phyloP scores from a whole-genome alignment of 169 alveolate species.

The Plasmodium vivax region DNA sequence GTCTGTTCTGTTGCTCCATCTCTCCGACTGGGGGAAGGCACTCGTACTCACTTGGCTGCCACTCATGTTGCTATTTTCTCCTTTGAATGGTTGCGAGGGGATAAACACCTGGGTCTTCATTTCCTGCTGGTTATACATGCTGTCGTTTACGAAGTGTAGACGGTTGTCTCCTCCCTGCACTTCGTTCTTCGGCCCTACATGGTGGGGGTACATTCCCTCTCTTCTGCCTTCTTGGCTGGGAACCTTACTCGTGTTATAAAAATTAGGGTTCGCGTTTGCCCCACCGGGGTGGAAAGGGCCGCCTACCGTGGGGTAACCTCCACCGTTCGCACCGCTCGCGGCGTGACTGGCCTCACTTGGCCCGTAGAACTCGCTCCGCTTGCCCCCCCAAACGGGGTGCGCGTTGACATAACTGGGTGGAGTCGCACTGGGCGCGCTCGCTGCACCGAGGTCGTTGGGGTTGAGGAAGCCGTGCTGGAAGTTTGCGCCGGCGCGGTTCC shows the following conservation, averaged over 20 bases:
- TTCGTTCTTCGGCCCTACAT: not conserved
- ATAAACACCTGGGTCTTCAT: not conserved
- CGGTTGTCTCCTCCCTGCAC: not conserved
- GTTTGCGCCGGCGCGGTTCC: not conserved
- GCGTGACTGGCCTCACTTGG: not conserved
- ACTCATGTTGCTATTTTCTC: not conserved
- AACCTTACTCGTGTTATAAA: not conserved
- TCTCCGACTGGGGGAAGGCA: not conserved
- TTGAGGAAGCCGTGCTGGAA: not conserved
- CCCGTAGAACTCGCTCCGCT: not conserved
- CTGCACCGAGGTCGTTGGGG: not conserved
- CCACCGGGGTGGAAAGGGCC: not conserved
- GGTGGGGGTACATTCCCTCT: not conserved
- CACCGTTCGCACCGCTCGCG: not conserved
- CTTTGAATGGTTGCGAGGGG: constrained; percentile 10
- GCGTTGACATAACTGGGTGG: not conserved
- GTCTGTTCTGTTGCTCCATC: not conserved
- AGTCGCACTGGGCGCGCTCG: not conserved
- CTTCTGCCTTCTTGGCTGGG: not conserved
- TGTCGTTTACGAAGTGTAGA: not conserved
- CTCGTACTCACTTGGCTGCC: not conserved
- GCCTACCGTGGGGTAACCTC: not conserved
- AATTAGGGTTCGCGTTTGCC: not conserved
- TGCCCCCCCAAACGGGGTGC: constrained; percentile 24
- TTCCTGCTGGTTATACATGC: not conserved